These are phyloP conservation scores for Penicillium manginii DNA, from an alignment of 495 filamentous ascomycete genomes.

Conservation along the genomic window DNA sequence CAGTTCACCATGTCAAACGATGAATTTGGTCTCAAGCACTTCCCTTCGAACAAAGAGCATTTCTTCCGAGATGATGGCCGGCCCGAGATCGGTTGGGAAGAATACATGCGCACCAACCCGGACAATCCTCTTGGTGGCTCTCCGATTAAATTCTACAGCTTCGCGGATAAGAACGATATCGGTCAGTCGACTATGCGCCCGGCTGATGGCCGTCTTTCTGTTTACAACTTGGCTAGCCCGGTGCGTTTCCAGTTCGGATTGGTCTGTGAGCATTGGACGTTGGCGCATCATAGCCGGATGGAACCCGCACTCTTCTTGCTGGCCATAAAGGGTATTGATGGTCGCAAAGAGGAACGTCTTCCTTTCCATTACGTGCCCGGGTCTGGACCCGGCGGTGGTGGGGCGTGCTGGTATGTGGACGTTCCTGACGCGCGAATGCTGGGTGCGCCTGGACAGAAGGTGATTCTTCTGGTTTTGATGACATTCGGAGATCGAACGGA, in stretches of 20 bases:
- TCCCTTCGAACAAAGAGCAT: constrained; percentile 65
- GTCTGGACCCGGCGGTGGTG: constrained; percentile 55
- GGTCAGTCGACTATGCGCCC: constrained; percentile 66
- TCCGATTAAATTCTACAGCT: constrained; percentile 56
- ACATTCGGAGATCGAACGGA: constrained; percentile 62
- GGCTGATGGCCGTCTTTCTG: constrained; percentile 55
- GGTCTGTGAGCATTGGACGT: constrained; percentile 78
- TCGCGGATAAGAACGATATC: constrained; percentile 63
- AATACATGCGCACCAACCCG: constrained; percentile 68
- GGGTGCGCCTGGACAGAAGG: constrained; percentile 68
- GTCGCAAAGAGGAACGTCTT: constrained; percentile 65
- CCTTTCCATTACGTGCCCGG: constrained; percentile 53
- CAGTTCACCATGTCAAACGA: constrained; percentile 83
- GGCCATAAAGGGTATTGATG: constrained; percentile 66
- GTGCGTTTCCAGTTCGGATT: constrained; percentile 78
- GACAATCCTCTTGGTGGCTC: constrained; percentile 42
- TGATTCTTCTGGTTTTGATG: constrained; percentile 64
- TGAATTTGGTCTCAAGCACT: constrained; percentile 79
- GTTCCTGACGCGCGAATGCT: constrained; percentile 62
- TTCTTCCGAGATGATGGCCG: constrained; percentile 70
- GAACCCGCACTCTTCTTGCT: constrained; percentile 69
- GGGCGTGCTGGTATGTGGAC: constrained; percentile 78
- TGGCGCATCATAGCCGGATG: constrained; percentile 63
- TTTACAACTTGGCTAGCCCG: constrained; percentile 50
- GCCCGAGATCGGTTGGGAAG: constrained; percentile 68